phyloP scores from a whole-genome alignment of 2,329 filamentous ascomycete genomes.

The Dactylellina haptotyla region DNA sequence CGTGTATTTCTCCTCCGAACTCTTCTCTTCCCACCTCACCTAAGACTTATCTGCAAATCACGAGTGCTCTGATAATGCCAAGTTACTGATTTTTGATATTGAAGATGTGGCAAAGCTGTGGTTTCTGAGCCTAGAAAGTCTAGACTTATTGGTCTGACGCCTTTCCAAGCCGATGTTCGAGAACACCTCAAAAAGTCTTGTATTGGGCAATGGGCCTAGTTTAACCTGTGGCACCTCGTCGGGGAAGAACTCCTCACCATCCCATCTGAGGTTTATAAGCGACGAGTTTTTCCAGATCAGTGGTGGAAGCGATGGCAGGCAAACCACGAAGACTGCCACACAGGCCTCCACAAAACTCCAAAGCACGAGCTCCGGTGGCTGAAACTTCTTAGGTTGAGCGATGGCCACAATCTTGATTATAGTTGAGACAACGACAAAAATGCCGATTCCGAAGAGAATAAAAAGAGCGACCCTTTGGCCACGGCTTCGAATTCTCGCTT shows the following conservation, averaged over 20 bases:
- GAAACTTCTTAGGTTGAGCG: conserved; percentile 31
- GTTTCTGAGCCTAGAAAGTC: background rate
- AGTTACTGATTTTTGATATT: conserved; percentile 16
- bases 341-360: conserved; percentile 48
- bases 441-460: conserved; percentile 29
- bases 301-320: conserved; percentile 41
- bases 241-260: background rate
- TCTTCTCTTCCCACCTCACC: background rate
- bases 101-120: conserved; percentile 20
- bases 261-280: conserved; percentile 12
- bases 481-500: conserved; percentile 13
- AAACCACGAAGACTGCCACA: conserved; percentile 43
- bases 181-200: background rate
- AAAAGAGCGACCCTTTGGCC: conserved; percentile 34
- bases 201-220: background rate
- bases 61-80: background rate
- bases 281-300: conserved; percentile 39
- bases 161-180: background rate
- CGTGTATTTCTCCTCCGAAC: background rate
- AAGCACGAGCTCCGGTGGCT: conserved; percentile 35
- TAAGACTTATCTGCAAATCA: background rate
- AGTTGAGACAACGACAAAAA: conserved; percentile 34
- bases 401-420: conserved; percentile 42
- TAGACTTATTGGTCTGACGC: background rate
- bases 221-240: background rate